Conservation (phyloP, 441 rosid species). For the Arabidopsis lyrata region DNA sequence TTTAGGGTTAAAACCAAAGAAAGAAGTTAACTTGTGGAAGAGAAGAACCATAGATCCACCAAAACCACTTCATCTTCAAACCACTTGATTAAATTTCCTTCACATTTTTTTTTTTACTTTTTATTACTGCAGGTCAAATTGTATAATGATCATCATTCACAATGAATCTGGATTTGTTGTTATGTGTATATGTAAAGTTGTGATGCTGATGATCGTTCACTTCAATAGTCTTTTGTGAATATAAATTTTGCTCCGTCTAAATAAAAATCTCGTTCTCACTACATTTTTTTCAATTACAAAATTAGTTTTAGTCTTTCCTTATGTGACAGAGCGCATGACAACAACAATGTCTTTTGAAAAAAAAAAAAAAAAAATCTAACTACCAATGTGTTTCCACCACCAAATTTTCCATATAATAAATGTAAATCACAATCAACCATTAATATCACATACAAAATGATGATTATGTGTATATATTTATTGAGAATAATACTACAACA, state of each 20-base stretch:
- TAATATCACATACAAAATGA: conserved; percentile 25
- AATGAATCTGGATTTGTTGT: conserved; percentile 19
- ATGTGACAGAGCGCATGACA: conserved; percentile 29
- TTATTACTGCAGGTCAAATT: neutral
- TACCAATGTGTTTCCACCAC: conserved; percentile 28
- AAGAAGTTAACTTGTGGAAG: conserved; percentile 86
- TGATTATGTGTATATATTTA: no score
- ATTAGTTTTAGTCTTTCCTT: neutral
- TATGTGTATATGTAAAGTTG: conserved; percentile 17
- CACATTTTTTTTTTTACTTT: neutral
- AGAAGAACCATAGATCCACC: conserved; percentile 89
- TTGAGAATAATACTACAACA: no score
- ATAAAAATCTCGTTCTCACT: neutral
- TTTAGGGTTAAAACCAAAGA: conserved; percentile 52
- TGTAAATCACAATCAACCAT: conserved; percentile 33
- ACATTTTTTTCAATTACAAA: neutral
- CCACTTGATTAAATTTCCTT: conserved; percentile 19
- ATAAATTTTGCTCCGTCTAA: conserved; percentile 5
- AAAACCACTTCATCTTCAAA: conserved; percentile 61
- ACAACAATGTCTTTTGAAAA: neutral
- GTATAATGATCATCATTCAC: conserved; percentile 21
- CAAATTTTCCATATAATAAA: conserved; percentile 29
- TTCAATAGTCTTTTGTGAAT: conserved; percentile 28
- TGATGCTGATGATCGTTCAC: conserved; percentile 7
- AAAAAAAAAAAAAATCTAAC: no score